Evolutionary conservation across 768 basidiomycete species (phyloP).

Genomic region (Hortiboletus flavorubellus): DNA sequence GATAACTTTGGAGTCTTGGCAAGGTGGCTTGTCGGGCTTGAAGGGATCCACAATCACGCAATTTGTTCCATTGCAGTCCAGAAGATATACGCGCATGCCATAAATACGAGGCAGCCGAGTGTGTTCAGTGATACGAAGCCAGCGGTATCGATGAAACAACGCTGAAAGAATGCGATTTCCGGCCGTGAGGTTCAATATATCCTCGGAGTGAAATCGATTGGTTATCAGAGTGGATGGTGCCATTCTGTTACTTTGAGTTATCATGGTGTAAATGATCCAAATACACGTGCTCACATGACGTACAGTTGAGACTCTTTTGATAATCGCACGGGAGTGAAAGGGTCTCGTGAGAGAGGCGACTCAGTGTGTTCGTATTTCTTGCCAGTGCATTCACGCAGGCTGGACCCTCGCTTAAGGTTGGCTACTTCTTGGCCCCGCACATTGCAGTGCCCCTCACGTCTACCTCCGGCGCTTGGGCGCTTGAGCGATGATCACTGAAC

Average conservation of each 20-base stretch:
- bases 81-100: conserved; percentile 1
- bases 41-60: conserved; percentile 2
- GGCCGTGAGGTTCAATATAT: not conserved
- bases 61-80: not conserved
- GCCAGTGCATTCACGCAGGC: not conserved
- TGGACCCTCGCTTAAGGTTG: conserved; percentile 1
- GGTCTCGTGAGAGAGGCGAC: conserved; percentile 8
- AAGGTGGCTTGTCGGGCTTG: not conserved
- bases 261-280: not conserved
- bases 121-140: conserved; percentile 8
- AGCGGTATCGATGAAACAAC: not conserved
- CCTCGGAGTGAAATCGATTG: not conserved
- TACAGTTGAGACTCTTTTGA: conserved; percentile 7
- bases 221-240: not conserved
- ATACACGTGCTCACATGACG: conserved; percentile 9
- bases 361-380: not conserved
- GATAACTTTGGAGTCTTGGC: not conserved
- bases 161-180: not conserved
- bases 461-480: not conserved
- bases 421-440: not conserved
- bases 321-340: not conserved
- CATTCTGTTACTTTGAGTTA: not conserved
- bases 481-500: not conserved
- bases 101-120: conserved; percentile 4
- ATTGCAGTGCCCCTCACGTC: not conserved